Conservation (phyloP, 345 rosid species). For the Eucalyptus leucophloia region DNA sequence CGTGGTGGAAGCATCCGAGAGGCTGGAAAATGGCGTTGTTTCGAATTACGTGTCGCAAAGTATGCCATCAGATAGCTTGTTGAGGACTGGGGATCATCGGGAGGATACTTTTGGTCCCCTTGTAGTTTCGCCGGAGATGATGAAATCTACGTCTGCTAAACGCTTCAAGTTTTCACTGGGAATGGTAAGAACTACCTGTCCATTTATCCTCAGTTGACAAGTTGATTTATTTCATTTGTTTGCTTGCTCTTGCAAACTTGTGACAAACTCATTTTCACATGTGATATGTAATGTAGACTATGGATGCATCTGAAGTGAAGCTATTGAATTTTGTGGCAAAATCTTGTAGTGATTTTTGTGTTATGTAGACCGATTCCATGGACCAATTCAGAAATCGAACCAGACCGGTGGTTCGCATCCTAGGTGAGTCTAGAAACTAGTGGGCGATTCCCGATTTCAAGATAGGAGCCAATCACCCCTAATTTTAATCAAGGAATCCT, state of each 20-base stretch:
- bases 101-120: background rate
- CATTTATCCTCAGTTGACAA: too few species aligned
- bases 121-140: conserved; percentile 42
- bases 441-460: too few species aligned
- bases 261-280: too few species aligned
- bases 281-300: too few species aligned
- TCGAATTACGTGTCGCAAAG: background rate
- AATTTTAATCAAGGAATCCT: too few species aligned
- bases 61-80: conserved; percentile 4
- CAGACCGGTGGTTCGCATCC: background rate
- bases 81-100: background rate
- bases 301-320: too few species aligned
- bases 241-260: too few species aligned
- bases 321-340: too few species aligned
- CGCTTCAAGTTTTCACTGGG: conserved; percentile 83
- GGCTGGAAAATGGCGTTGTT: background rate
- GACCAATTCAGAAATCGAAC: too few species aligned
- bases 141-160: conserved; percentile 33
- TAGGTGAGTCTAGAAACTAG: background rate
- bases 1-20: background rate
- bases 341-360: too few species aligned
- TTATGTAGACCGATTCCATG: background rate
- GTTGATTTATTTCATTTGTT: too few species aligned
- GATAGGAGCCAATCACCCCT: too few species aligned
- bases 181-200: conserved; percentile 32